Evolutionary conservation across 768 basidiomycete genomes (phyloP).

Genomic region (Mycena amicta): DNA sequence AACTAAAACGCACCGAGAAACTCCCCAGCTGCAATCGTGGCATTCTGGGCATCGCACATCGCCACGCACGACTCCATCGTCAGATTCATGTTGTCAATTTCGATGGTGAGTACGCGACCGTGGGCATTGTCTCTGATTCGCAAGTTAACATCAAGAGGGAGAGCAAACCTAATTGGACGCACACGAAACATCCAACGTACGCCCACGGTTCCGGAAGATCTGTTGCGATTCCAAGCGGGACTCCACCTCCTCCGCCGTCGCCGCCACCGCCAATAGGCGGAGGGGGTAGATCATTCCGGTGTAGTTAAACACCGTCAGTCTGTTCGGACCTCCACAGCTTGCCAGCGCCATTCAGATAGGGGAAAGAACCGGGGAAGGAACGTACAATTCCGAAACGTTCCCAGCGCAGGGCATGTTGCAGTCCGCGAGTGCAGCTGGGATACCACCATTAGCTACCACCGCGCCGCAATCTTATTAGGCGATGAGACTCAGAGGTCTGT

Average conservation of each 20-base stretch:
- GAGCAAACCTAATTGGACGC: background rate
- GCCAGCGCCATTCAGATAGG: background rate
- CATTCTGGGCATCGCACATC: too few relatives aligned
- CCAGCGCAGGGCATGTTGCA: conserved; percentile 73
- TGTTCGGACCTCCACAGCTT: conserved; percentile 69
- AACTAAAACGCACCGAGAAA: conserved; percentile 32
- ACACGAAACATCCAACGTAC: background rate
- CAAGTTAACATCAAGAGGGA: background rate
- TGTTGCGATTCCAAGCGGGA: too few relatives aligned
- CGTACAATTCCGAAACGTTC: conserved; percentile 54
- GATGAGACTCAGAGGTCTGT: too few relatives aligned
- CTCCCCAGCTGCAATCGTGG: too few relatives aligned
- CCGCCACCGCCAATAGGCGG: too few relatives aligned
- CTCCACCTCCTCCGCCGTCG: too few relatives aligned
- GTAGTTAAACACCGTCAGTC: conserved; percentile 69
- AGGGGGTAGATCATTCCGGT: conserved; percentile 56
- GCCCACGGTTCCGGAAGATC: background rate
- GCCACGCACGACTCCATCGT: background rate
- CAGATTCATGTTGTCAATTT: background rate
- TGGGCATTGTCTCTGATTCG: conserved; percentile 55
- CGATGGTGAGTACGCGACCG: conserved; percentile 57
- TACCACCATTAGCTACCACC: conserved; percentile 53
- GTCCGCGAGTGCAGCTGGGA: conserved; percentile 46
- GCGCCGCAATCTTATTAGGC: too few relatives aligned
- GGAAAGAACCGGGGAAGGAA: too few relatives aligned